Conservation (phyloP, 441 rosid genomes). For the Corymbia calophylla region DNA sequence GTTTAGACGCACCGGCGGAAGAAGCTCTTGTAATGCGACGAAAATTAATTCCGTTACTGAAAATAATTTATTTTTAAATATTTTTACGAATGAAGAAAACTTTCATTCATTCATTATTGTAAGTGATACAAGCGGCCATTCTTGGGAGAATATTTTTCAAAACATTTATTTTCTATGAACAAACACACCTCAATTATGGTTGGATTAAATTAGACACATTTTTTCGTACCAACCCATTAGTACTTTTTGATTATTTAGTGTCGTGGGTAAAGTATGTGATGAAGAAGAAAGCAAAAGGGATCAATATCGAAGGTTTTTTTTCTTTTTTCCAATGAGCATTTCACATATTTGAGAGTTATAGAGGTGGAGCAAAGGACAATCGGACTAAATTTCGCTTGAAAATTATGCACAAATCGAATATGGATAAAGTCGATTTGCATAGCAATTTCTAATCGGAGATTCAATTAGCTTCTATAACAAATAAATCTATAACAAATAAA, state of each 20-base stretch:
- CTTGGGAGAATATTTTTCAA: neutral
- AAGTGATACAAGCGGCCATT: rapidly evolving
- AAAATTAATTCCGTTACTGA: neutral
- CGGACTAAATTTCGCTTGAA: neutral
- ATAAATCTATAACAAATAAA: too few species aligned
- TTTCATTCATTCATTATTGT: neutral
- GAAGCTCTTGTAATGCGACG: too few species aligned
- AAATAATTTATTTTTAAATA: neutral
- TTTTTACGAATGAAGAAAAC: neutral
- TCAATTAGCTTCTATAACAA: neutral
- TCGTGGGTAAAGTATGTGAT: neutral
- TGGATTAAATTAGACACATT: neutral
- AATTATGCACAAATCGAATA: neutral
- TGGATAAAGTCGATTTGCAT: neutral
- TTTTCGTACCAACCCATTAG: neutral
- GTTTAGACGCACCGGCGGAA: too few species aligned
- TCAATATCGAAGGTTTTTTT: neutral
- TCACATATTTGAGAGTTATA: neutral
- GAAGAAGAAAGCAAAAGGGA: neutral
- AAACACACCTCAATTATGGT: neutral
- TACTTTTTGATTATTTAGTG: neutral
- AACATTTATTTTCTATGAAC: neutral
- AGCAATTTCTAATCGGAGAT: neutral
- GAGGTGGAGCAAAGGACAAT: neutral
- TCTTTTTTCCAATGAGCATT: neutral